phyloP scores from a whole-genome alignment of 2,329 filamentous ascomycete species.

The Ophiocordyceps australis region DNA sequence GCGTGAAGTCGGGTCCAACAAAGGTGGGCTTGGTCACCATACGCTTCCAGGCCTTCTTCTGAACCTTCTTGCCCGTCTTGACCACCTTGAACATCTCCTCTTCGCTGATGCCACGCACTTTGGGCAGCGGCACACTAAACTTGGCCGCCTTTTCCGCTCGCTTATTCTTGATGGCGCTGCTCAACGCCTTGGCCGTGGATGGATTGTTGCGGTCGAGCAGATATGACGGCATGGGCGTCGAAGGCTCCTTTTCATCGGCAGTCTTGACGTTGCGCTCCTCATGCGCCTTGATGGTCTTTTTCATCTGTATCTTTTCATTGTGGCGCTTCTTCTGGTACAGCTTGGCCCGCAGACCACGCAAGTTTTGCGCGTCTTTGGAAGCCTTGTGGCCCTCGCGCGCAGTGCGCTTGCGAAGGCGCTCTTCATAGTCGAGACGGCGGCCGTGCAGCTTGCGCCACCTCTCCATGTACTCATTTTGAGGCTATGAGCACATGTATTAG shows the following conservation, averaged over 20 bases:
- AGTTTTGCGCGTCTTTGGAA: constrained; percentile 81
- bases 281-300: constrained; percentile 83
- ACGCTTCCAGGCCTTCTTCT: constrained; percentile 66
- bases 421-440: constrained; percentile 57
- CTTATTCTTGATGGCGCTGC: constrained; percentile 88
- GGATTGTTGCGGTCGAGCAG: constrained; percentile 66
- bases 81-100: constrained; percentile 98
- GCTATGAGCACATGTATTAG: constrained; percentile 28
- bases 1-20: constrained; percentile 78
- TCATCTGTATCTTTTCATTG: constrained; percentile 97
- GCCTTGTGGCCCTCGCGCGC: constrained; percentile 82
- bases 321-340: constrained; percentile 83
- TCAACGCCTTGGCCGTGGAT: constrained; percentile 48
- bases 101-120: constrained; percentile 79
- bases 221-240: constrained; percentile 76
- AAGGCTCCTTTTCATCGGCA: constrained; percentile 58
- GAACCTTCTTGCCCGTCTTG: constrained; percentile 87
- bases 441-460: constrained; percentile 43
- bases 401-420: constrained; percentile 69
- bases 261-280: constrained; percentile 95
- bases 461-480: constrained; percentile 69
- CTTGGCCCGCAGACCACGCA: constrained; percentile 83
- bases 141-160: constrained; percentile 83
- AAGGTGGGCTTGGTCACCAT: constrained; percentile 49
- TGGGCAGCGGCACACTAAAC: constrained; percentile 81